Evolutionary conservation across 1,284 basidiomycete genomes (phyloP), one percentile per base, ranked within the genome.

Genomic region (Trichosporon sp.): DNA sequence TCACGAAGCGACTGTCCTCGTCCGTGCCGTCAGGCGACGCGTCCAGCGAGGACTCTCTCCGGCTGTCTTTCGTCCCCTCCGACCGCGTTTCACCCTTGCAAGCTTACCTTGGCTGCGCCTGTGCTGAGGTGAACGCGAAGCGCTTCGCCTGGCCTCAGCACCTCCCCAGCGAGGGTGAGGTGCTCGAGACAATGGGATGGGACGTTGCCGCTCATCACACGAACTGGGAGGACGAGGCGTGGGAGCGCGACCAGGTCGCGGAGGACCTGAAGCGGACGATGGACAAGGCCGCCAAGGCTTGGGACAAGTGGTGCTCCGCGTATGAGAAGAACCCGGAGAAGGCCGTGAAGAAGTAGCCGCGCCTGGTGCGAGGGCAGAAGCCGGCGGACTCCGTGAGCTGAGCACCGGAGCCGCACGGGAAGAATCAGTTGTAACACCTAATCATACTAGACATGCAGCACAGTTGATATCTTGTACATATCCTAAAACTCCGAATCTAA

Each of bases 181-280:
- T 75, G 56, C 70, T 76, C 19, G 59, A 61, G 35, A 46, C 71
- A 1, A 71, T 75, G 12, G 73, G 75, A 4, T 74, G 75, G 75
- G 65, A 72, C 61, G 65, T 69, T 7, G 66, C 69, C 0, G 70
- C 68, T 4, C 40, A 51, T 11, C 73, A 71, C n/a, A 64, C 71
- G 48, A 75, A 76, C 70, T 75, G 74, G 74, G 74, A 75, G 65
- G 73, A 74, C 31, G 75, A 76, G 65, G 48, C 61, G 37, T 76
- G 75, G 75, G 73, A 76, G 69, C 65, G 71, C 26, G 61, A 54
- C 11, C 71, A 74, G 75, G 75, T 76, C 35, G 68, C 43, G 4
- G 59, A 43, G 3, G 75, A 76, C 66, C 67, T 76, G 10, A 40
- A 66, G 35, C 32, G 46, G 40, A 75, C 73, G 6, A 72, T 76